Base-by-base conservation (phyloP, 306 rosid genomes). In the Begonia loranthoides region DNA sequence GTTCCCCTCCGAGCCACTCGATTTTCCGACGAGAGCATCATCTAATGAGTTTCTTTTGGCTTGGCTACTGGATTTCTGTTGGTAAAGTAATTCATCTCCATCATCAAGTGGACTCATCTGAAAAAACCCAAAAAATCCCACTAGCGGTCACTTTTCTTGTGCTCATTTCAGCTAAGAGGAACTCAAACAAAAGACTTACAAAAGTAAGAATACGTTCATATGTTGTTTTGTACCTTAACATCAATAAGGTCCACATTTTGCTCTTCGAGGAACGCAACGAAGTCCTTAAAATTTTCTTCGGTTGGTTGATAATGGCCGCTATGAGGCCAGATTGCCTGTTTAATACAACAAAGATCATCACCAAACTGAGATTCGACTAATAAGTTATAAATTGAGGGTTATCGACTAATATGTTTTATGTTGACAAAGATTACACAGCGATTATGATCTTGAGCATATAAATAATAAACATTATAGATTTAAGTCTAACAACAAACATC, bases 261-360 rank as follows among this genome's bases (percentile, higher is more conserved):
- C 62, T 92, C 94, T 49, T 75, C 58, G 17, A 92, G 96, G 76
- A 83, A 92, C 36, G 94, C 63, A 64, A 86, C 54, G 10, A 92
- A 83, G 16, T 92, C 99, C 70, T 80, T 63, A 44, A 92, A 92
- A 44, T 92, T 92, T 64, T 76, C 84, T 71, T 75, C 87, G 0
- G 99, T 92, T 0, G 99, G 99, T 47, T 73, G 87, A 55, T 92
- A 92, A 57, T 92, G 99, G 15, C 99, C 99, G 28, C 99, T 92
- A 71, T 92, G 99, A 74, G 99, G 94, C 99, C 96, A 92, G 65
- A 92, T 94, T 41, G 87, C 88, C 99, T 90, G 92, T 57, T 47
- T 75, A 56, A 63, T 53, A 54, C 54, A 55, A 60, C 57, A 69
- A 66, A 59, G 68, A 66, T 61, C 33, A 5, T n/a, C 54, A n/a